Evolutionary conservation across 257 asterid species (phyloP), one percentile per base, ranked within the genome.

Genomic region (Nicotiana knightiana): DNA sequence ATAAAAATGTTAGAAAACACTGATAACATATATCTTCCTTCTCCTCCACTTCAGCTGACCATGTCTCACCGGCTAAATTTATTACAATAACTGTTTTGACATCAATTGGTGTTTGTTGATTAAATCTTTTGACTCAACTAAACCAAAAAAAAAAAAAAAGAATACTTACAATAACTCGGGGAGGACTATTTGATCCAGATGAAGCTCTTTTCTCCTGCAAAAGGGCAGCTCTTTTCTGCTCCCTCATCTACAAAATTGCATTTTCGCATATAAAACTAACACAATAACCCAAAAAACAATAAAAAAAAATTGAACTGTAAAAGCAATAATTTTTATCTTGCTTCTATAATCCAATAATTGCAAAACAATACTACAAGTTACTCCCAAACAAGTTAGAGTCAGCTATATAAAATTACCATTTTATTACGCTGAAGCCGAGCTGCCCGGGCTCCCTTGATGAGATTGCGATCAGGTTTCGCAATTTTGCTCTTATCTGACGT

Each of bases 141-240:
- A 3, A 15, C 63, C 12, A 7, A 37, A 71, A 53, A 61, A 58
- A 82, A 30, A 54, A 26, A 51, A 65, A 43, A 66, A 46, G 59
- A 57, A 83, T 66, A 81, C 95, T 87, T 85, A 94, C 99, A 82
- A 96, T 88, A 81, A 96, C 93, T 66, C 98, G 97, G 24, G 98
- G 99, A 43, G 98, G 94, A 81, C 94, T 89, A 26, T 86, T 87
- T 35, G 95, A 83, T 70, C 97, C 98, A 4, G 94, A 89, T 16
- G 84, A 79, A 53, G 94, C 93, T 88, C 97, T 92, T 89, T 93
- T 96, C 92, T 93, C 97, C 85, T 92, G 91, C 89, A 92, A 84
- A 55, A 91, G 59, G 3, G 94, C 97, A 0, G 92, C 94, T 79
- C 90, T 89, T 85, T 90, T 94, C 85, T 96, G 94, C 77, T 94